phyloP scores from a whole-genome alignment of 2,329 filamentous ascomycete species.

The Teratosphaeria zuluensis region DNA sequence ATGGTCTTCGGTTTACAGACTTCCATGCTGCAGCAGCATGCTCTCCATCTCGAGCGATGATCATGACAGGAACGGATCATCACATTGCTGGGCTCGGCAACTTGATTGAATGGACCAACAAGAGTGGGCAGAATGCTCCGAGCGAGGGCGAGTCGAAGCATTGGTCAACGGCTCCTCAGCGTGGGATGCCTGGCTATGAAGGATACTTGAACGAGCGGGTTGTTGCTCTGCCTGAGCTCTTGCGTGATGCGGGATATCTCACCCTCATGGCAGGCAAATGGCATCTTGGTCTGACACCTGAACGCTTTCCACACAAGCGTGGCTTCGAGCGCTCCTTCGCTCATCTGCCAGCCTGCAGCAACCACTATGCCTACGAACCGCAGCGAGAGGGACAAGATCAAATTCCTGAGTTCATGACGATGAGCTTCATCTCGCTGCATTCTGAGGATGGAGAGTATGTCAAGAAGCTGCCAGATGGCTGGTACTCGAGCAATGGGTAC shows the following conservation, averaged over 20 bases:
- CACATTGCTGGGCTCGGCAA: slow-evolving; percentile 52
- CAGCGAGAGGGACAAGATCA: slow-evolving; percentile 25
- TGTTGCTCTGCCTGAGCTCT: slow-evolving; percentile 48
- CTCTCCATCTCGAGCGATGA: slow-evolving; percentile 56
- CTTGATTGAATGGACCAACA: slow-evolving; percentile 49
- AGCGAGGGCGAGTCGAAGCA: slow-evolving; percentile 34
- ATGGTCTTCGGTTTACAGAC: slow-evolving; percentile 51
- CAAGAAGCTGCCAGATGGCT: slow-evolving; percentile 28
- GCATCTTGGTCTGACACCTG: slow-evolving; percentile 51
- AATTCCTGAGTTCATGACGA: slow-evolving; percentile 33
- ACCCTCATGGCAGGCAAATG: slow-evolving; percentile 56
- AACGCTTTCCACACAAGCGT: slow-evolving; percentile 45
- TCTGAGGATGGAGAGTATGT: slow-evolving; percentile 32
- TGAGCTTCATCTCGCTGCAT: slow-evolving; percentile 32
- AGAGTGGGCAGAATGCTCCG: slow-evolving; percentile 44
- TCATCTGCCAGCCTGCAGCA: slow-evolving; percentile 51
- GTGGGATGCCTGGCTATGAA: slow-evolving; percentile 52
- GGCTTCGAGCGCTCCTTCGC: slow-evolving; percentile 53
- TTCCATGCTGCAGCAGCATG: slow-evolving; percentile 58
- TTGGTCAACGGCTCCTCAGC: slow-evolving; percentile 45
- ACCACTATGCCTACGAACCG: slow-evolving; percentile 48
- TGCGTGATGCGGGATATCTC: slow-evolving; percentile 49
- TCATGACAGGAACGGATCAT: slow-evolving; percentile 56
- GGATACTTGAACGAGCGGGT: slow-evolving; percentile 54
- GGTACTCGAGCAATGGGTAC: slow-evolving; percentile 32